Evolutionary conservation across 2,329 filamentous ascomycete genomes (phyloP).

Genomic region (Cercospora beticola): DNA sequence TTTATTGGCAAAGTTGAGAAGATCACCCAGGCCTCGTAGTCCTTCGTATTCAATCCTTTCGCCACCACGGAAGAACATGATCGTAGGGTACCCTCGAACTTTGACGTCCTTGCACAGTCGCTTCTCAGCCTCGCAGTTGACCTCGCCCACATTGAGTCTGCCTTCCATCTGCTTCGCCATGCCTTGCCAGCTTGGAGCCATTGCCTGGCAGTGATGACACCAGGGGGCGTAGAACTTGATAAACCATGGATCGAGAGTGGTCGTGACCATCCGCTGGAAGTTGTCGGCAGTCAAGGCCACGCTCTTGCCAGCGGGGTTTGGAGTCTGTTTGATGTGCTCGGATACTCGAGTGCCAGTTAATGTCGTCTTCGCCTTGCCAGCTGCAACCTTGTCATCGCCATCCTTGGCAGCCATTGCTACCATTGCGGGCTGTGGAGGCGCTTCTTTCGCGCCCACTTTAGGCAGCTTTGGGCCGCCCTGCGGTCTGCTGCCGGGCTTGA

Average conservation of each 20-base stretch:
- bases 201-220: slow-evolving; percentile 92
- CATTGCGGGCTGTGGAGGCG: slow-evolving; percentile 29
- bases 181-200: slow-evolving; percentile 86
- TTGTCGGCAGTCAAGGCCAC: slow-evolving; percentile 75
- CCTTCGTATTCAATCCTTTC: slow-evolving; percentile 93
- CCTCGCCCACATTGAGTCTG: slow-evolving; percentile 86
- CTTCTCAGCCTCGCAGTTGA: slow-evolving; percentile 86
- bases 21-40: slow-evolving; percentile 85
- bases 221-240: slow-evolving; percentile 98
- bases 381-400: slow-evolving; percentile 33
- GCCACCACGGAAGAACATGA: slow-evolving; percentile 87
- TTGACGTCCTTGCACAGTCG: slow-evolving; percentile 89
- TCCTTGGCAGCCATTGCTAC: slow-evolving; percentile 32
- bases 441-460: slow-evolving; percentile 61
- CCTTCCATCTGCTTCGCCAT: slow-evolving; percentile 90
- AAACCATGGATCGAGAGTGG: slow-evolving; percentile 90
- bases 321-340: slow-evolving; percentile 54
- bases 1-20: slow-evolving; percentile 82
- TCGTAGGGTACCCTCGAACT: slow-evolving; percentile 78
- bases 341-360: slow-evolving; percentile 48
- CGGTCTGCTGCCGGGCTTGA: slow-evolving; percentile 78
- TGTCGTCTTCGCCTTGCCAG: slow-evolving; percentile 42
- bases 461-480: slow-evolving; percentile 66
- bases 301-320: slow-evolving; percentile 75
- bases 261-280: slow-evolving; percentile 83